Evolutionary conservation across 164 flowering plant genomes (phyloP), one percentile per base, ranked within the genome.

Genomic region (Magnolia changhungtana): DNA sequence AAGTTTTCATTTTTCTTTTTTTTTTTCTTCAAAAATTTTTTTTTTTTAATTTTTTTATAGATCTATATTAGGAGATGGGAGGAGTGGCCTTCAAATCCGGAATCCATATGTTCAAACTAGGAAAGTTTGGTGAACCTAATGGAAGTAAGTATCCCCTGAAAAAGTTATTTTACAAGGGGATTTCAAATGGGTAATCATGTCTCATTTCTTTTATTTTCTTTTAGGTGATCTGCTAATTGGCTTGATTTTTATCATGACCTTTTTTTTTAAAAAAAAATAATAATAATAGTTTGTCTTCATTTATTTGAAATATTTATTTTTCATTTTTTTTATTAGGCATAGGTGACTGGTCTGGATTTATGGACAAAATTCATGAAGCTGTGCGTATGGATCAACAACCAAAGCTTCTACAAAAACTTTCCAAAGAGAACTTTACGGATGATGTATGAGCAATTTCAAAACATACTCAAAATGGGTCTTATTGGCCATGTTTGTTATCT

Each of bases 331-430:
- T 27, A 71, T 16, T 75, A 95, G 99, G 99, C 69, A 93, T 95
- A 98, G 97, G 98, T 73, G 99, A 96, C 81, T 96, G 88, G 99
- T 90, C 99, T 85, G 99, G 99, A n/a, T 94, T 96, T 76, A 91
- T 96, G 99, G 98, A 96, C 86, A 96, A 96, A 82, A 91, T 94
- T 83, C 99, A 96, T 63, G 99, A 96, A 83, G 98, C 92, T 80
- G 98, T 94, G 81, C 98, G 98, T 1, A 92, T 90, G 97, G 99
- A 96, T 84, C 99, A 96, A 79, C 97, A 94, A 72, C 99, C 97
- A 63, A 98, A 96, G 84, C 98, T 92, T 82, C 85, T 92, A 74
- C 97, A 92, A 78, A 94, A 96, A 86, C 97, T 94, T 29, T 87
- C 98, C 18, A 96, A 96, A 85, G 99, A 98, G 71, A 88, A 82